Conservation (phyloP, 2,329 filamentous ascomycete species). For the Fusarium transvaalense region DNA sequence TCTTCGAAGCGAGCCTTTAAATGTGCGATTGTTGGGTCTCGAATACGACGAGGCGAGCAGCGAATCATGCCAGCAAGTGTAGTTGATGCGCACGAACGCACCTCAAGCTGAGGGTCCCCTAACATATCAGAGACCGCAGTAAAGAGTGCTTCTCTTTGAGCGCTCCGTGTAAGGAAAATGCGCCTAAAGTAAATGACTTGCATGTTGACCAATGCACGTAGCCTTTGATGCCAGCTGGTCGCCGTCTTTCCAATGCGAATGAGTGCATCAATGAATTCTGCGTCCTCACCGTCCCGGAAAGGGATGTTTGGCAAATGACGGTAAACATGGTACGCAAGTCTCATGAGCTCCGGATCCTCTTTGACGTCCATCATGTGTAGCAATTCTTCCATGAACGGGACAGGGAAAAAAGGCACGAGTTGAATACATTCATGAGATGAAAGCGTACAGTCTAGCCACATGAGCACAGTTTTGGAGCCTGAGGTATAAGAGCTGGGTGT, state of each 20-base stretch:
- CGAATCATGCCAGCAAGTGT: conserved; percentile 98
- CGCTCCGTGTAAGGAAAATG: conserved; percentile 83
- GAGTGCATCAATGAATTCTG: conserved; percentile 84
- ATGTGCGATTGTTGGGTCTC: conserved; percentile 79
- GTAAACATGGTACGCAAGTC: conserved; percentile 95
- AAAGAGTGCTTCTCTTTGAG: conserved; percentile 84
- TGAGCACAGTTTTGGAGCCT: conserved; percentile 93
- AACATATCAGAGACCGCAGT: conserved; percentile 97
- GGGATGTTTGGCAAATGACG: conserved; percentile 96
- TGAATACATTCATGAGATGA: conserved; percentile 94
- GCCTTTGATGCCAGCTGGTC: conserved; percentile 92
- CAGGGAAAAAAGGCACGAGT: conserved; percentile 90
- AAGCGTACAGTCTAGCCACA: conserved; percentile 93
- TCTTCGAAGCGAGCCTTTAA: conserved; percentile 84
- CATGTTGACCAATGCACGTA: conserved; percentile 96
- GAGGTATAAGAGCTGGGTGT: conserved; percentile 95
- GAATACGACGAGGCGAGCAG: conserved; percentile 86
- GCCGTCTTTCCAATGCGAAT: conserved; percentile 89
- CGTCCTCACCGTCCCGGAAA: conserved; percentile 87
- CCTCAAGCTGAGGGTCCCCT: conserved; percentile 90
- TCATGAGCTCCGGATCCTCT: conserved; percentile 95
- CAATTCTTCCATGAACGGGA: conserved; percentile 89
- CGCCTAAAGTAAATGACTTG: conserved; percentile 98
- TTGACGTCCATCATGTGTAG: conserved; percentile 99
- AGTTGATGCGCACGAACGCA: conserved; percentile 90